A percentile compares a stretch with the other conserved stretches of the same genome.
Evolutionary conservation across 257 asterid genomes (phyloP).

Genomic region (Petunia secreta): DNA sequence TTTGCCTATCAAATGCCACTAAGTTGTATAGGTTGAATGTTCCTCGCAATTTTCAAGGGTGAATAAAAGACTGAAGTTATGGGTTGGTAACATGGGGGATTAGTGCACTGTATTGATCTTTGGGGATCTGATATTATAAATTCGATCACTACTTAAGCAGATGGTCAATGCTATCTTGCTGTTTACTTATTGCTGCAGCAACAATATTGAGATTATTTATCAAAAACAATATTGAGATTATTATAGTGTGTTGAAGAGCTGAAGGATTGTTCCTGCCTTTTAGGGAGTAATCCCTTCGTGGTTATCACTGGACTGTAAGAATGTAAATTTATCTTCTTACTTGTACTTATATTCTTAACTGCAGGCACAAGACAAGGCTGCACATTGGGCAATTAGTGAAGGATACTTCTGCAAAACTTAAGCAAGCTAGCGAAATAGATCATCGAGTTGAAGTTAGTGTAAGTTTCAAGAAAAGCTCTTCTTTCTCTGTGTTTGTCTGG

Average conservation of each 20-base stretch:
- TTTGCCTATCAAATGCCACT: neutral
- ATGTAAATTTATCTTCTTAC: neutral
- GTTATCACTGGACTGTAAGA: neutral
- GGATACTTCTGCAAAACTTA: constrained; percentile 78
- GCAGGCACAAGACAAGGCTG: constrained; percentile 77
- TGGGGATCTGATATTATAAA: neutral
- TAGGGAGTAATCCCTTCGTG: neutral
- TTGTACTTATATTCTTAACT: constrained; percentile 28
- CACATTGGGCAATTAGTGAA: constrained; percentile 73
- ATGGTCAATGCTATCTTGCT: neutral
- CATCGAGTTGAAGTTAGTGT: constrained; percentile 74
- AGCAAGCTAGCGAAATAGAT: constrained; percentile 72
- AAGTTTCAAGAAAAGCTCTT: constrained; percentile 32
- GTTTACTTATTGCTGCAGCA: neutral
- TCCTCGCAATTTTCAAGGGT: neutral
- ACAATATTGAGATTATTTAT: neutral
- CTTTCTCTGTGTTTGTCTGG: constrained; percentile 12
- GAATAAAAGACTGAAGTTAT: constrained; percentile 8
- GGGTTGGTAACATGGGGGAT: neutral
- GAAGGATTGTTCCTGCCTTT: neutral
- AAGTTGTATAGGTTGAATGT: constrained; percentile 13
- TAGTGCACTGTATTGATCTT: neutral
- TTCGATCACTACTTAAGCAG: neutral
- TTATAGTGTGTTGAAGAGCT: neutral
- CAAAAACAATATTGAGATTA: too few species aligned